Conservation (phyloP, 371 early-diverging fungal genomes). For the Choanephora cucurbitarum region DNA sequence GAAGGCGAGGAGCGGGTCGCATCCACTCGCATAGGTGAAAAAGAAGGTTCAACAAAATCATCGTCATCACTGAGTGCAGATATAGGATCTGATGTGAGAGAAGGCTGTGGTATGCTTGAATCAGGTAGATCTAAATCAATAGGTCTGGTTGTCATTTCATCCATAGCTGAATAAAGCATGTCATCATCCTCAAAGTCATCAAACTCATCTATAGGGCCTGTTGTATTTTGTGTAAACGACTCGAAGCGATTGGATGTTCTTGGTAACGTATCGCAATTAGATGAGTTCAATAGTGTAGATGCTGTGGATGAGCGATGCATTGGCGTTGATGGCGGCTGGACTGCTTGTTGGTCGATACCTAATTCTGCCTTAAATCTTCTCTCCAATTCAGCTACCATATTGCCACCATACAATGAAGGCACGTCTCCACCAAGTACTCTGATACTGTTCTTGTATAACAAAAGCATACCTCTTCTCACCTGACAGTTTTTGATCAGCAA, state of each 20-base stretch:
- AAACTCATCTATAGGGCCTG: neutral
- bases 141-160: neutral
- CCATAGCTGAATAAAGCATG: constrained; percentile 3
- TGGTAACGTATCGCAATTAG: neutral
- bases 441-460: constrained; percentile 28
- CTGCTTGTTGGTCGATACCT: constrained; percentile 6
- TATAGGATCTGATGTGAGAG: neutral
- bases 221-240: neutral
- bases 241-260: neutral
- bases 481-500: constrained; percentile 36
- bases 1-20: neutral
- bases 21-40: neutral
- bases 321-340: neutral
- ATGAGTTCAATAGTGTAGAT: neutral
- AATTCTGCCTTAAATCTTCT: constrained; percentile 28
- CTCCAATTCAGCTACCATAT: constrained; percentile 34
- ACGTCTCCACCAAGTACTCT: constrained; percentile 41
- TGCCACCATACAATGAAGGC: constrained; percentile 26
- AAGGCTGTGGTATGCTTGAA: neutral
- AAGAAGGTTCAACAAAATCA: constrained; percentile 1
- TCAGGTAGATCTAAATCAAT: neutral
- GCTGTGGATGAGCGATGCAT: neutral
- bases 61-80: neutral
- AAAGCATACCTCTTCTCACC: constrained; percentile 35
- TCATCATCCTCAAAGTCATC: constrained; percentile 13